Evolutionary conservation across 2,329 filamentous ascomycete genomes (phyloP), one percentile per base, ranked within the genome.

Genomic region (Penicillium sp.): DNA sequence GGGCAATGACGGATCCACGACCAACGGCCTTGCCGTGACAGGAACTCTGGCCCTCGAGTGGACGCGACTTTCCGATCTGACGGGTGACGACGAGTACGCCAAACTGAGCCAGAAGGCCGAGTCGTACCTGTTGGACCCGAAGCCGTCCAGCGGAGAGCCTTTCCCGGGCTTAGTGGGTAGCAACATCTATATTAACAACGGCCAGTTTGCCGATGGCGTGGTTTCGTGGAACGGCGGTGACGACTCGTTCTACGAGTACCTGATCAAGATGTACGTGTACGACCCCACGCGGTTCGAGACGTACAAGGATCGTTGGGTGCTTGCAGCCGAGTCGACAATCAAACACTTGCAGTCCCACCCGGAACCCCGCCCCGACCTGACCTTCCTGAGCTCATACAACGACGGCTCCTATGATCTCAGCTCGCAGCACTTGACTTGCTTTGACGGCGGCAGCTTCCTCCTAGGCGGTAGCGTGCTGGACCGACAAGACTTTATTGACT

Each of bases 211-310:
- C 10, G 79, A 91, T 57, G 76, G 76, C 16, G 57, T 51, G 2
- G 87, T 89, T 36, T 84, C 86, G 30, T 94, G 87, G 87, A 77
- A 79, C 26, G 87, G 84, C 35, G 84, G 85, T 5, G 78, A 77
- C 19, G 87, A 94, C 63, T 87, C 81, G 29, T 94, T 84, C 68
- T 94, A 94, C 68, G 87, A 94, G 67, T 94, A 94, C 57, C 77
- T 94, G 20, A 83, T 94, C 64, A 94, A 94, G 72, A 91, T 93
- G 86, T 94, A 83, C 56, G 65, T 91, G 39, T 94, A 94, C 62
- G 84, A 91, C 58, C 73, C 79, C 0, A 53, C 62, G 4, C 74
- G 79, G 3, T 94, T 86, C 55, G 65, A 57, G 2, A 47, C 64
- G 2, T 88, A 91, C 68, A 80, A 75, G 54, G 83, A 90, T 48